Conservation (phyloP, 2,329 filamentous ascomycete genomes). For the Lizonia empirigonia region DNA sequence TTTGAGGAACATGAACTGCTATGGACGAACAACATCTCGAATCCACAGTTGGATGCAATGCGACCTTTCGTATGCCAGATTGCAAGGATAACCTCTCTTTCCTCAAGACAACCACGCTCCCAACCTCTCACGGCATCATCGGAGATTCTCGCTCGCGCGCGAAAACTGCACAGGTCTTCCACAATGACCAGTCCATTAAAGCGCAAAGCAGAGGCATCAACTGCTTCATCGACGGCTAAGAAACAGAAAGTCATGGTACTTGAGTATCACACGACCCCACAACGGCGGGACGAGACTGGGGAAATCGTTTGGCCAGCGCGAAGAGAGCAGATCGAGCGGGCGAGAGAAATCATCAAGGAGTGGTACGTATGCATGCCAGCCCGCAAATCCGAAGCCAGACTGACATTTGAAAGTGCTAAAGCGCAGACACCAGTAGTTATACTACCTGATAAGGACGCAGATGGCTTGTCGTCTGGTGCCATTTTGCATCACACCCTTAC, state of each 20-base stretch:
- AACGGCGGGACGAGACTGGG: slow-evolving; percentile 46
- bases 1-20: background rate
- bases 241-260: slow-evolving; percentile 35
- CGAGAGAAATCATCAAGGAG: slow-evolving; percentile 62
- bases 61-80: background rate
- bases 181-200: slow-evolving; percentile 36
- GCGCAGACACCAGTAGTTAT: slow-evolving; percentile 62
- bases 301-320: slow-evolving; percentile 67
- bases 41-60: slow-evolving; percentile 1
- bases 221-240: slow-evolving; percentile 27
- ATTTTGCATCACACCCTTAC: slow-evolving; percentile 66
- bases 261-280: slow-evolving; percentile 40
- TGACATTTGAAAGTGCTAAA: slow-evolving; percentile 52
- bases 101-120: background rate
- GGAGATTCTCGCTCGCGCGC: background rate
- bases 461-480: slow-evolving; percentile 68
- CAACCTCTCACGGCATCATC: background rate
- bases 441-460: slow-evolving; percentile 72
- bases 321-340: slow-evolving; percentile 59
- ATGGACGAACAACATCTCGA: background rate
- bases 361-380: slow-evolving; percentile 53
- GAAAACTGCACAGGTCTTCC: slow-evolving; percentile 17
- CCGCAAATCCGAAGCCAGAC: background rate
- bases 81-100: background rate
- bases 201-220: slow-evolving; percentile 34